These are phyloP conservation scores for Pseudocercospora crystallina DNA, from an alignment of 2,329 filamentous ascomycete species.

Conservation along the genomic window DNA sequence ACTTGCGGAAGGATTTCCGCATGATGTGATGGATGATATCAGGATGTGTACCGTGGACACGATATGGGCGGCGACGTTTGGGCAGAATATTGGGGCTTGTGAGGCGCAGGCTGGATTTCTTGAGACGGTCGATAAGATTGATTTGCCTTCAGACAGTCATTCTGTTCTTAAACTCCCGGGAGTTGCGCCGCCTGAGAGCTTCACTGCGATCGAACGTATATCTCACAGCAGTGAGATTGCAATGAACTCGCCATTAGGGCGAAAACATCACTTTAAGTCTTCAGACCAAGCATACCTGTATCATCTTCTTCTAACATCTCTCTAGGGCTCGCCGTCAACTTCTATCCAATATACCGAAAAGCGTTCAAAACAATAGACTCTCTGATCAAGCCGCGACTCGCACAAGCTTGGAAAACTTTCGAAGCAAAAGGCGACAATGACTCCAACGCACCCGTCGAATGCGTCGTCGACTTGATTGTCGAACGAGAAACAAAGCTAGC, in stretches of 20 bases:
- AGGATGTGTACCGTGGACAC: neutral
- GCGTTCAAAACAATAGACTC: neutral
- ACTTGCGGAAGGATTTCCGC: conserved; percentile 1
- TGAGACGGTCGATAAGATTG: neutral
- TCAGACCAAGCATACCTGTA: neutral
- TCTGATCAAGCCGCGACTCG: neutral
- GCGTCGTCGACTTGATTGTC: conserved; percentile 37
- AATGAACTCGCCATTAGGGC: conserved; percentile 1
- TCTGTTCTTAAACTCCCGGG: neutral
- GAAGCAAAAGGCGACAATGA: neutral
- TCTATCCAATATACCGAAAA: conserved; percentile 2
- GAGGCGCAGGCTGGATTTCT: neutral
- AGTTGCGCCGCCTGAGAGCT: neutral
- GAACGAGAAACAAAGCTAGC: conserved; percentile 32
- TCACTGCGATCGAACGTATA: neutral
- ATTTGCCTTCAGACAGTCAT: neutral
- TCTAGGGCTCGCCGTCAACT: conserved; percentile 6
- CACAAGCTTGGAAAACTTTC: conserved; percentile 1
- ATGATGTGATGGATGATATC: neutral
- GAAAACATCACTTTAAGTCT: neutral
- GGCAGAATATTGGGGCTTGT: neutral
- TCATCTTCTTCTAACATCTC: neutral
- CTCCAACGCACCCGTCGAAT: conserved; percentile 26
- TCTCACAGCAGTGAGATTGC: conserved; percentile 1
- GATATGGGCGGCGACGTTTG: conserved; percentile 8